Percentiles rank a stretch among this genome's conserved stretches.
phyloP scores from a whole-genome alignment of 2,329 filamentous ascomycete species.

The Cercospora zeina region DNA sequence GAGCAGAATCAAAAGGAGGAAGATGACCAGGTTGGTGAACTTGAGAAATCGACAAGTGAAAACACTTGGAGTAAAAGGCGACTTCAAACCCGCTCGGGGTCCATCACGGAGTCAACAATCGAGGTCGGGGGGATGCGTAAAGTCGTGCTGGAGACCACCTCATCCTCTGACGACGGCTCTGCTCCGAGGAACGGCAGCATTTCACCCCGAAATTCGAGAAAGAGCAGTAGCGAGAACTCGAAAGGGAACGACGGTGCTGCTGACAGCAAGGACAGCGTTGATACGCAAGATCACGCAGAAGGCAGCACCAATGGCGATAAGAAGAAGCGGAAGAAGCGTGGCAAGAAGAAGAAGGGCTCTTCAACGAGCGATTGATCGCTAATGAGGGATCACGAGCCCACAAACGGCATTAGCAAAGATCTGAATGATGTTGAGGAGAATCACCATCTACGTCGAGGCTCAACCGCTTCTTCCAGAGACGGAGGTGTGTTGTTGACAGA shows the following conservation, averaged over 20 bases:
- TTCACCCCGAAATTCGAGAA: constrained; percentile 18
- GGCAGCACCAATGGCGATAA: constrained; percentile 18
- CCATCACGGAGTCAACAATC: constrained; percentile 76
- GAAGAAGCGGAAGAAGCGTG: constrained; percentile 33
- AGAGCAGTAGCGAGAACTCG: constrained; percentile 3
- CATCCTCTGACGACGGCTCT: constrained; percentile 19
- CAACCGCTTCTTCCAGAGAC: constrained; percentile 6
- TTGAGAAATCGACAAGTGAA: constrained; percentile 19
- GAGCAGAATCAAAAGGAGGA: constrained; percentile 12
- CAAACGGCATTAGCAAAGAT: neutral
- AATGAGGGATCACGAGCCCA: neutral
- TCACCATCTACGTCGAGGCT: neutral
- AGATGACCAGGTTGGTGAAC: constrained; percentile 25
- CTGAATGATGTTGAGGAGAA: neutral
- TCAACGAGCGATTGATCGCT: constrained; percentile 17
- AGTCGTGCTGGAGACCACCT: constrained; percentile 68
- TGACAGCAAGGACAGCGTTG: neutral
- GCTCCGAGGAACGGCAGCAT: constrained; percentile 12
- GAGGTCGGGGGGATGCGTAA: constrained; percentile 74
- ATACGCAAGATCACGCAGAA: constrained; percentile 20
- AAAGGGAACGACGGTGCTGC: constrained; percentile 19
- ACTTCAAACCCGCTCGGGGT: constrained; percentile 63
- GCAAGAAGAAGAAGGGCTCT: constrained; percentile 29
- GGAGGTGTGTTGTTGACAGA: constrained; percentile 6
- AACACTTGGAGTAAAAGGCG: constrained; percentile 33